A percentile compares a stretch with the other conserved stretches of the same genome.
Evolutionary conservation across 352 stramenopile species (phyloP).

Genomic region (Pythium rishiriense): DNA sequence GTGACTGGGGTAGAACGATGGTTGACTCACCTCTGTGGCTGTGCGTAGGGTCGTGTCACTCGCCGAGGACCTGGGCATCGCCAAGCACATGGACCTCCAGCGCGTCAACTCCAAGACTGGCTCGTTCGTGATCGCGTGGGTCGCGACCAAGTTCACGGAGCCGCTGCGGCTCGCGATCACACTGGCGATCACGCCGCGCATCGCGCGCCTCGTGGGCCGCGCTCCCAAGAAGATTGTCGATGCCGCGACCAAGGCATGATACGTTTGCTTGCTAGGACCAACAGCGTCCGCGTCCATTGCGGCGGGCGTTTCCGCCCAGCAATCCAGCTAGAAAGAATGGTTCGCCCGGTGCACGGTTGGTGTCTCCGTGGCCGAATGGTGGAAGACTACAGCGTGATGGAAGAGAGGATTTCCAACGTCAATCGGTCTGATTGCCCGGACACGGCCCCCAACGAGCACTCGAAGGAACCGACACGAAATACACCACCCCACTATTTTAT

Average conservation of each 20-base stretch:
- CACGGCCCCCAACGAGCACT: not conserved
- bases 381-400: too few relatives aligned
- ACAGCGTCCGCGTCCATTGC: too few relatives aligned
- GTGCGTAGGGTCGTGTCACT: constrained; percentile 57
- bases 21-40: not conserved
- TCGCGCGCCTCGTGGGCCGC: constrained; percentile 71
- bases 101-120: constrained; percentile 80
- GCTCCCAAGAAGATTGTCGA: constrained; percentile 49
- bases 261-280: too few relatives aligned
- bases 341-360: too few relatives aligned
- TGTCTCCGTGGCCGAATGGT: too few relatives aligned
- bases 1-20: not conserved
- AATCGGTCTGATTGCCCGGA: too few relatives aligned
- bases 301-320: too few relatives aligned
- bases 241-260: constrained; percentile 23
- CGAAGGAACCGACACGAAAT: too few relatives aligned
- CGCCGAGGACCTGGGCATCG: constrained; percentile 69
- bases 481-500: too few relatives aligned
- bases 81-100: constrained; percentile 80
- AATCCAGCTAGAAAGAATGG: too few relatives aligned
- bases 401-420: too few relatives aligned
- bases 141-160: constrained; percentile 89
- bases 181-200: constrained; percentile 73
- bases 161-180: constrained; percentile 76
- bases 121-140: constrained; percentile 80